phyloP scores from a whole-genome alignment of 495 filamentous ascomycete species.

The Daldinia childiae region DNA sequence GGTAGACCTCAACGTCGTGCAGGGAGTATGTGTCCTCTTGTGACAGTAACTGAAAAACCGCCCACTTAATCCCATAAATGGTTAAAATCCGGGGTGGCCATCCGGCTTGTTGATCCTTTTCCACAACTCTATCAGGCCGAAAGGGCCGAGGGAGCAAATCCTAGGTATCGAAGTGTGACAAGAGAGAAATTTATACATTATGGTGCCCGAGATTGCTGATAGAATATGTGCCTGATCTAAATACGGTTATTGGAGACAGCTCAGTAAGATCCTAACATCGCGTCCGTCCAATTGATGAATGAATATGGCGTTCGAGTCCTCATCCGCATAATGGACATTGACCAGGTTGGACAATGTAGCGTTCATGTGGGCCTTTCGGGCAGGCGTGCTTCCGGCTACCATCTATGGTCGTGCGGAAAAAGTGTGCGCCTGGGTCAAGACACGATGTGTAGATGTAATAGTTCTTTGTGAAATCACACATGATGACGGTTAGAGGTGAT shows the following conservation, averaged over 20 bases:
- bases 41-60: conserved; percentile 7
- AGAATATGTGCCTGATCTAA: conserved; percentile 8
- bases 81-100: conserved; percentile 16
- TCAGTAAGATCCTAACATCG: not conserved
- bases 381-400: conserved; percentile 69
- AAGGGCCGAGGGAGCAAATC: not conserved
- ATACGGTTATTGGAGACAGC: conserved; percentile 9
- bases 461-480: conserved; percentile 83
- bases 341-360: conserved; percentile 74
- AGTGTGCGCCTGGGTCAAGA: conserved; percentile 71
- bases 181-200: conserved; percentile 27
- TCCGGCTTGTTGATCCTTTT: conserved; percentile 26
- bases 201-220: conserved; percentile 13
- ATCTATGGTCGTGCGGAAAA: conserved; percentile 72
- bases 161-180: conserved; percentile 21
- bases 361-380: conserved; percentile 74
- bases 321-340: conserved; percentile 69
- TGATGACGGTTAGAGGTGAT: conserved; percentile 51
- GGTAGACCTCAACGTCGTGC: conserved; percentile 10
- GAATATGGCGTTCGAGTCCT: conserved; percentile 9
- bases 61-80: conserved; percentile 20
- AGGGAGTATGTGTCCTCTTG: conserved; percentile 9
- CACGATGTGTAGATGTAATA: conserved; percentile 81
- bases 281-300: not conserved
- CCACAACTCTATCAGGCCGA: conserved; percentile 21